Conservation (phyloP, 805 yeast species). For the Pichia scutulata region DNA sequence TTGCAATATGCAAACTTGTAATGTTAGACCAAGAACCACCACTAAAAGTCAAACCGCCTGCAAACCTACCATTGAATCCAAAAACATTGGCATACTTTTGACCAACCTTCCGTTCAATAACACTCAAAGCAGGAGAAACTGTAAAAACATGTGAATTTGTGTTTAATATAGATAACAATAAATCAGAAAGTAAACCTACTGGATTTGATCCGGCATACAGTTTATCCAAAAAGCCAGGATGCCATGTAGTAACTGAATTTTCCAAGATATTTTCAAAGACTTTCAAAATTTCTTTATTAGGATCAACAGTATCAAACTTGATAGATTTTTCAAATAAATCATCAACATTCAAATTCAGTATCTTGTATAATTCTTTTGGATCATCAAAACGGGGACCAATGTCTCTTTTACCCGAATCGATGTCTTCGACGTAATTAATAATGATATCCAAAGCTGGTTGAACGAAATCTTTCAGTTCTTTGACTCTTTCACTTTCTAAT, state of each 20-base stretch:
- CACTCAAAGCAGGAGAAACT: constrained; percentile 73
- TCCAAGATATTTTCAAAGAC: constrained; percentile 50
- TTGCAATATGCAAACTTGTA: constrained; percentile 71
- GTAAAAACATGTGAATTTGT: constrained; percentile 84
- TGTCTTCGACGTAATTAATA: constrained; percentile 41
- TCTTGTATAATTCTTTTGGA: constrained; percentile 39
- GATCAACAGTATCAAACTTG: constrained; percentile 8
- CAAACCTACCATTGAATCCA: constrained; percentile 43
- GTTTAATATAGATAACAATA: constrained; percentile 60
- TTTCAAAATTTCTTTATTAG: constrained; percentile 35
- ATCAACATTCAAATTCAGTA: constrained; percentile 29
- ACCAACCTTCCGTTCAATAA: constrained; percentile 64
- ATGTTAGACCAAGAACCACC: constrained; percentile 88
- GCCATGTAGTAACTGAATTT: constrained; percentile 79
- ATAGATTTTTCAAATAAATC: constrained; percentile 17
- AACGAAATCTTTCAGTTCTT: constrained; percentile 50
- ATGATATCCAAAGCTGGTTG: constrained; percentile 44
- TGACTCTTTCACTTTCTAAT: constrained; percentile 44
- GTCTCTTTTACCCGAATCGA: constrained; percentile 35
- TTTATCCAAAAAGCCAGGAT: constrained; percentile 78
- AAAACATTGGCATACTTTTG: constrained; percentile 61
- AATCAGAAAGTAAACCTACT: constrained; percentile 68
- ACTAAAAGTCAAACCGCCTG: constrained; percentile 80
- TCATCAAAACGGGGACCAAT: constrained; percentile 44
- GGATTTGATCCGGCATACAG: constrained; percentile 82